Evolutionary conservation across 129 eudicot genomes (phyloP), one percentile per base, ranked within the genome.

Genomic region (Kitagawia praeruptora): DNA sequence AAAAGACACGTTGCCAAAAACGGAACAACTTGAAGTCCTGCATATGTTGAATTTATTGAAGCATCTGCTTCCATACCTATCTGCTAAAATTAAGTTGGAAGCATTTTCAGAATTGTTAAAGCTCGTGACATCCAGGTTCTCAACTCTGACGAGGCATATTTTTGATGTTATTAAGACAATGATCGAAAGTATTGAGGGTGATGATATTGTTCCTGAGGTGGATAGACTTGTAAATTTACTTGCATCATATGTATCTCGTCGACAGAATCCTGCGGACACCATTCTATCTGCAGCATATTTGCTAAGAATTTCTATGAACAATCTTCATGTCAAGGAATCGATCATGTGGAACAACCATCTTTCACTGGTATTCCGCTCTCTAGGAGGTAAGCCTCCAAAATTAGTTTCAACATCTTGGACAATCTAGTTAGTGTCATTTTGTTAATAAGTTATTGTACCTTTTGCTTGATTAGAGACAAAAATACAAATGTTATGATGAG

Each of bases 41-140:
- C 98, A 95, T 85, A 85, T 87, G 89, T 81, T 95, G 76, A 89
- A 86, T 83, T 34, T 92, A 77, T 73, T 90, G 76, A 90, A 92
- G 81, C 88, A 83, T 70, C 77, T 91, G 70, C 78, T 90, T 80
- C 96, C 98, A 16, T 71, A 86, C 85, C 87, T 95, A 71, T 84
- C 91, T 67, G 82, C 83, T 77, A 84, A 92, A 83, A 82, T 80
- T 51, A 69, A 87, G 63, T 44, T 78, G 39, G 74, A 84, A 83
- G 81, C 83, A 27, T 84, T 92, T 76, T 49, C 82, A 37, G 86
- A 87, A 74, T 81, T 95, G 72, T 77, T 81, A 51, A 87, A 81
- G 82, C 87, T 88, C 44, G 38, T 89, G 78, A 85, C 79, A 66
- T 38, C 89, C 45, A 80, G 78, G 79, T 87, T 87, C 80, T 89